These are phyloP conservation scores for Boechera retrofracta DNA, from an alignment of 345 rosid genomes.

Conservation along the genomic window DNA sequence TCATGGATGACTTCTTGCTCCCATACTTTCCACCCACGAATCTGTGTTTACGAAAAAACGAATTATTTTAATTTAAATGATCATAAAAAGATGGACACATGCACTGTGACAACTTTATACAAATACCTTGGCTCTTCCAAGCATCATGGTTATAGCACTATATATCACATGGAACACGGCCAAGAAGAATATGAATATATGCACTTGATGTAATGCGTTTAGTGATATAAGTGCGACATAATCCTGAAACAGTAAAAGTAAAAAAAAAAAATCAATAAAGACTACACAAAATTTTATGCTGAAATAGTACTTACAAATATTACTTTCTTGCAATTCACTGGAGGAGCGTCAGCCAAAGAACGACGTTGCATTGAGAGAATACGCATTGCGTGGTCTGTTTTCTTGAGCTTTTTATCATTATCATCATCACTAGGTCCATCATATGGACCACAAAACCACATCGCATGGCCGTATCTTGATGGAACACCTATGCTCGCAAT, in stretches of 20 bases:
- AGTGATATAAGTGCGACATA: constrained; percentile 65
- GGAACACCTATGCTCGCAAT: constrained; percentile 66
- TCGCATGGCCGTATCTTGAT: constrained; percentile 53
- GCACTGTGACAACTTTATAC: not conserved
- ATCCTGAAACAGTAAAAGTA: constrained; percentile 51
- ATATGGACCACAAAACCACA: constrained; percentile 67
- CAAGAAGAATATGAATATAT: constrained; percentile 84
- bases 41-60: constrained; percentile 48
- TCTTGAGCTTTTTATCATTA: constrained; percentile 8
- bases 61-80: not conserved
- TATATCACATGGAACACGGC: constrained; percentile 84
- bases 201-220: constrained; percentile 78
- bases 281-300: not conserved
- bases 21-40: constrained; percentile 86
- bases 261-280: not conserved
- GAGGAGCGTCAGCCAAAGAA: constrained; percentile 44
- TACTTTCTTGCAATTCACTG: constrained; percentile 21
- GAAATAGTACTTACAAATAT: not conserved
- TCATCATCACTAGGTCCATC: not conserved
- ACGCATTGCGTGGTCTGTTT: not conserved
- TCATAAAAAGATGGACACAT: not conserved
- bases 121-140: constrained; percentile 81
- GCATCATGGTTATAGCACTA: constrained; percentile 78
- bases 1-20: constrained; percentile 52
- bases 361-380: constrained; percentile 16